Base-by-base conservation (phyloP, 2,329 filamentous ascomycete genomes). In the Aspergillus tanneri region DNA sequence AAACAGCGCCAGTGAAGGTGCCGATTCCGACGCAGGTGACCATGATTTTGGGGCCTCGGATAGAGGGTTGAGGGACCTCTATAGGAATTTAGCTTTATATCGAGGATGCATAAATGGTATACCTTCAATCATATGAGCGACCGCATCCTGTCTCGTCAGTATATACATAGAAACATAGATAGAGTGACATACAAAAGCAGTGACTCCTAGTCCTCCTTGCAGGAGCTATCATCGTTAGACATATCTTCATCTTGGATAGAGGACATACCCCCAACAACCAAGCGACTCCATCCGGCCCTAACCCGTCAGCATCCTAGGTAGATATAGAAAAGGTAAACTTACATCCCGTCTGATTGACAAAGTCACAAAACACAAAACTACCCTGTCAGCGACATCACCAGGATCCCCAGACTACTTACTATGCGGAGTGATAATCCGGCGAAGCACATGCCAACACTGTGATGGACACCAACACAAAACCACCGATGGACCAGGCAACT, bases 381-480 rank as follows among this genome's bases (percentile, higher is more conserved):
- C n/a, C 9, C 0, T 14, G 14, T 55, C 12, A 58, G 43, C 19
- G 27, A 34, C 8, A 34, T 3, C 24, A 25, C 16, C 30, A 34
- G 7, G 21, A 2, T 22, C 8, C 12, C 7, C 8, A 16, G 2
- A 14, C 7, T 2, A 50, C 84, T 44, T 84, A 87, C 6, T 75
- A 67, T 2, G 77, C 85, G 2, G 76, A 78, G 53, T 84, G 83
- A 61, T 81, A 89, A 55, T 84, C 71, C 1, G 84, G 84, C 1
- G 84, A 77, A 0, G 84, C 76, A 58, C 82, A 86, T 3, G 84
- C 79, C 40, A 90, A 66, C 0, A 87, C 75, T 0, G 85, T 86
- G 54, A 88, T 86, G 50, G 76, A 85, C 49, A 89, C 86, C 52
- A 89, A 71, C 39, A 79, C 72, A 56, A 89, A 88, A 0, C 86